Evolutionary conservation across 345 rosid genomes (phyloP).

Genomic region (Boechera stricta): DNA sequence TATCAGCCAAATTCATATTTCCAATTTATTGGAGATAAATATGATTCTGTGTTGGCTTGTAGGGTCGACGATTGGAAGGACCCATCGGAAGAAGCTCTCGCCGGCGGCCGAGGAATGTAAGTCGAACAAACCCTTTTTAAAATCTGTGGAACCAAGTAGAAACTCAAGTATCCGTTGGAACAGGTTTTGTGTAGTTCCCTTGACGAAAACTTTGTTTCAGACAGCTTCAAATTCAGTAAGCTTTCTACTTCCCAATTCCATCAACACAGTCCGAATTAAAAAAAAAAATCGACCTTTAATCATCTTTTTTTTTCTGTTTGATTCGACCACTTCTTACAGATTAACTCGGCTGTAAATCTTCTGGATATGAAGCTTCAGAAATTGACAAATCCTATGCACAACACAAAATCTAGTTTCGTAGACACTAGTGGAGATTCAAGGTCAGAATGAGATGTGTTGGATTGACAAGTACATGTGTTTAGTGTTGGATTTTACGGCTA

Average conservation of each 20-base stretch:
- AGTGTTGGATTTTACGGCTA: constrained; percentile 4
- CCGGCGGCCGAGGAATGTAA: constrained; percentile 82
- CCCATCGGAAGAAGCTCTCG: constrained; percentile 73
- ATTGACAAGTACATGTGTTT: constrained; percentile 5
- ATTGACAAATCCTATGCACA: constrained; percentile 19
- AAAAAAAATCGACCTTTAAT: background rate
- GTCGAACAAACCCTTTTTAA: background rate
- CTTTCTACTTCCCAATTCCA: constrained; percentile 4
- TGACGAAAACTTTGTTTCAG: constrained; percentile 51
- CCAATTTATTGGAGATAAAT: background rate
- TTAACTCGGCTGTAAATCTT: constrained; percentile 25
- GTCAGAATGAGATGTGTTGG: constrained; percentile 14
- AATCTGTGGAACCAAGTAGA: no score
- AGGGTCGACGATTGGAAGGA: constrained; percentile 72
- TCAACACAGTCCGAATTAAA: background rate
- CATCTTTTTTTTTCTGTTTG: background rate
- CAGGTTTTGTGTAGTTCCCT: constrained; percentile 77
- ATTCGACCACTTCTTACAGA: constrained; percentile 26
- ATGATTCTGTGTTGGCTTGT: background rate
- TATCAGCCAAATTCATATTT: background rate
- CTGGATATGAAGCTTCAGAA: constrained; percentile 36
- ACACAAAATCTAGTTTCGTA: constrained; percentile 3
- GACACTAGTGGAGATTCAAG: constrained; percentile 3
- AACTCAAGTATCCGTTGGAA: background rate
- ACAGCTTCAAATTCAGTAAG: constrained; percentile 60